These are phyloP conservation scores for Fusarium guadeloupense DNA, from an alignment of 2,329 filamentous ascomycete genomes.

Conservation along the genomic window DNA sequence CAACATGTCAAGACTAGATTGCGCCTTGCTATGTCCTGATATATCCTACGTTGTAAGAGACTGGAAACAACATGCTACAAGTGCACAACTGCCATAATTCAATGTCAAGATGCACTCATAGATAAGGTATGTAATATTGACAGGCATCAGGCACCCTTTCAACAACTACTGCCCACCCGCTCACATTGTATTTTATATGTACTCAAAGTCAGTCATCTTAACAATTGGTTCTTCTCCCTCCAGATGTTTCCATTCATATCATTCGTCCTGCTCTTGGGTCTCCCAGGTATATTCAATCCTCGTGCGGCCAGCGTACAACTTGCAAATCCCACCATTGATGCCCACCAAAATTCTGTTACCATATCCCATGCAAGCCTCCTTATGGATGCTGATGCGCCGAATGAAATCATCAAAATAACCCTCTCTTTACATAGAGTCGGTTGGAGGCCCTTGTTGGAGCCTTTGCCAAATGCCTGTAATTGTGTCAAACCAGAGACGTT, in stretches of 20 bases:
- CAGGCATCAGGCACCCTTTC: slow-evolving; percentile 6
- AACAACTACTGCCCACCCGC: neutral
- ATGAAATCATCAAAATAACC: slow-evolving; percentile 15
- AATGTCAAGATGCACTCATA: neutral
- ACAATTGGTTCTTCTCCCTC: slow-evolving; percentile 7
- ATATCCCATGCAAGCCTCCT: slow-evolving; percentile 4
- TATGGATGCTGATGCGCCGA: slow-evolving; percentile 19
- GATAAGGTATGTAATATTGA: slow-evolving; percentile 5
- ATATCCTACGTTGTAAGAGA: neutral
- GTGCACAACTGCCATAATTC: too few relatives aligned
- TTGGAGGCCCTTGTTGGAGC: neutral
- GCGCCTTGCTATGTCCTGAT: neutral
- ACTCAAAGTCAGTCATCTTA: slow-evolving; percentile 1
- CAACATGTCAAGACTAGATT: neutral
- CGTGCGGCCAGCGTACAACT: slow-evolving; percentile 34
- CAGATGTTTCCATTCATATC: slow-evolving; percentile 28
- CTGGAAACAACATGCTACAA: too few relatives aligned
- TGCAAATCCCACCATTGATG: slow-evolving; percentile 11
- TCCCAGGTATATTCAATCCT: slow-evolving; percentile 36
- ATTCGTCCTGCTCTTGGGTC: slow-evolving; percentile 8
- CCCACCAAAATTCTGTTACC: slow-evolving; percentile 4
- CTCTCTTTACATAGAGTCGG: neutral
- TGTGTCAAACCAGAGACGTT: neutral
- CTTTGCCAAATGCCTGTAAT: neutral
- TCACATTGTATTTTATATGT: neutral